A percentile compares a stretch with the other conserved stretches of the same genome.
phyloP scores from a whole-genome alignment of 1,284 basidiomycete species.

The Puccinia horiana region DNA sequence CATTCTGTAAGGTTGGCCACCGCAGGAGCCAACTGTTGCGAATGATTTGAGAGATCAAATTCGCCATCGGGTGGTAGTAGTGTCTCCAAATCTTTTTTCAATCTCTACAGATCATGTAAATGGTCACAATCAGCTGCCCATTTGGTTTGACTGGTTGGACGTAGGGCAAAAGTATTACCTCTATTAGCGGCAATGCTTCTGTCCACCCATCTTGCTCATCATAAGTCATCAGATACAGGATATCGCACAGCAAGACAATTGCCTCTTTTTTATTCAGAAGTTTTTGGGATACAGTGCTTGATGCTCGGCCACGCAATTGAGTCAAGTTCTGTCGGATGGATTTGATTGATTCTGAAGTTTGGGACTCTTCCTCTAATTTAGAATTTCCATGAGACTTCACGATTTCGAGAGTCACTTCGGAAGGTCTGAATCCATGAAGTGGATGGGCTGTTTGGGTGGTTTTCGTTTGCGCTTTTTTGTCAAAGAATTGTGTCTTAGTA shows the following conservation, averaged over 20 bases:
- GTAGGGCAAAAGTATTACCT: background rate
- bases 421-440: conserved; percentile 9
- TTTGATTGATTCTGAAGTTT: background rate
- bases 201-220: conserved; percentile 37
- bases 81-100: conserved; percentile 3
- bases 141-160: background rate
- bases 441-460: background rate
- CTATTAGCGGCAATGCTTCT: conserved; percentile 32
- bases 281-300: background rate
- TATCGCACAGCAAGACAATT: conserved; percentile 21
- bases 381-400: background rate
- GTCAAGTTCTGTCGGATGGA: background rate
- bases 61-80: background rate
- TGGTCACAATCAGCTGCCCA: background rate
- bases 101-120: background rate
- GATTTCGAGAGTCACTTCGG: conserved; percentile 6
- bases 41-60: background rate
- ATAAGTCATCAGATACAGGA: conserved; percentile 38
- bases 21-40: conserved; percentile 6
- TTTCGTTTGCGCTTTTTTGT: conserved; percentile 1
- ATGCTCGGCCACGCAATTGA: background rate
- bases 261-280: conserved; percentile 21
- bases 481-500: background rate
- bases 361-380: background rate
- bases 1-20: conserved; percentile 32